Evolutionary conservation across 208 protist species (phyloP).

Genomic region (Leishmania amazonensis): DNA sequence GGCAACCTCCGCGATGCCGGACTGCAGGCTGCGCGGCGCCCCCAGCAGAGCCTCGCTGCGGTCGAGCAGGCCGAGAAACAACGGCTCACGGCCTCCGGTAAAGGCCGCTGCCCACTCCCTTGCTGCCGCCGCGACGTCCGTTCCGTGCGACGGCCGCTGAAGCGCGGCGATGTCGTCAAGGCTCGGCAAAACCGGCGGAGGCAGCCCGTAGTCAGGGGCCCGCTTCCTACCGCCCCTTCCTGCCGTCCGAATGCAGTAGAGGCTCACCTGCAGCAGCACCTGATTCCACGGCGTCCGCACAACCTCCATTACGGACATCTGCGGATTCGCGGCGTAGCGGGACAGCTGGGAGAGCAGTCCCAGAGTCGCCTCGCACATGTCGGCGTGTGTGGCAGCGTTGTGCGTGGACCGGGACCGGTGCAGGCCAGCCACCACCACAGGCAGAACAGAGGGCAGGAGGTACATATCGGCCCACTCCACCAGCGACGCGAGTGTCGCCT

Average conservation of each 20-base stretch:
- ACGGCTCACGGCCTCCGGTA: constrained; percentile 11
- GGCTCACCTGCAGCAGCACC: constrained; percentile 42
- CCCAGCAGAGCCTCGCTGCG: constrained; percentile 40
- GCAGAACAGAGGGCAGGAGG: constrained; percentile 41
- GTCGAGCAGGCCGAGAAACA: constrained; percentile 53
- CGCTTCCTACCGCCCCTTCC: constrained; percentile 28
- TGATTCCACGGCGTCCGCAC: constrained; percentile 35
- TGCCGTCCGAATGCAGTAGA: constrained; percentile 56
- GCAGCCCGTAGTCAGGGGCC: constrained; percentile 21
- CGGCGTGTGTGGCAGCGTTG: constrained; percentile 54
- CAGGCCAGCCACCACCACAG: constrained; percentile 38
- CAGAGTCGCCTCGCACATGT: constrained; percentile 61
- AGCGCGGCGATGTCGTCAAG: constrained; percentile 20
- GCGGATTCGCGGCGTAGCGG: constrained; percentile 33
- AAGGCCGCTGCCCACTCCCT: constrained; percentile 11
- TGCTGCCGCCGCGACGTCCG: constrained; percentile 20
- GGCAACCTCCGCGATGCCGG: constrained; percentile 8
- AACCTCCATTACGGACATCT: constrained; percentile 25
- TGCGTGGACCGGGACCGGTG: constrained; percentile 34
- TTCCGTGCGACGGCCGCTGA: not conserved
- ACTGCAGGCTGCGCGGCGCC: not conserved
- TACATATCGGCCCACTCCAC: constrained; percentile 37
- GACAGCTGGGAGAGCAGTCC: constrained; percentile 53
- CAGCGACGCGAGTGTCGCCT: constrained; percentile 29
- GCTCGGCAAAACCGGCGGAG: constrained; percentile 27